Evolutionary conservation across 164 flowering plant genomes (phyloP), one percentile per base, ranked within the genome.

Genomic region (Liriodendron chinense): DNA sequence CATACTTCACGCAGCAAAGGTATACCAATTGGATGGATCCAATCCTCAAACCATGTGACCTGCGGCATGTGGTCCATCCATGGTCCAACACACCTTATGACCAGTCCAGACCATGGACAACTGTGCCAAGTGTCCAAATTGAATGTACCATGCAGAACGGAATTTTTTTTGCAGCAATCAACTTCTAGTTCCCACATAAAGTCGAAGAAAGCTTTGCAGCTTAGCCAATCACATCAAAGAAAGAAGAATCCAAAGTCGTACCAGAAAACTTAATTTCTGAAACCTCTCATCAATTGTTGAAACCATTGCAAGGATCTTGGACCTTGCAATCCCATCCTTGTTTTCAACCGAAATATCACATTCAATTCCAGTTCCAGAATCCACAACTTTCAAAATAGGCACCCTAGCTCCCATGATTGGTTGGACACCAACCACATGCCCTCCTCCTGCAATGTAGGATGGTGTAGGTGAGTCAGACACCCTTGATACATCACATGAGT

Each of bases 331-430:
- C 62, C 93, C 96, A 83, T 89, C 92, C 78, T 82, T 78, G 78
- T 91, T 91, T 70, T 86, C 92, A 74, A 91, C 85, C 12, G 93
- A 91, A 62, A 91, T 76, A 80, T 91, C 96, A 81, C 93, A 91
- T 81, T 89, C 92, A 72, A 90, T 82, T 75, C 85, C 83, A 71
- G 89, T 89, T 78, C 90, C 90, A 71, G 77, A 49, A 80, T 91
- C 92, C 76, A 80, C 76, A 71, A 84, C 80, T 80, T 90, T 89
- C 50, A 91, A 73, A 74, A 91, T 84, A 47, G 93, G 96, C 77
- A 89, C 93, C 83, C 84, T 85, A n/a, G 96, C 93, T 57, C 79
- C 70, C 72, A 86, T 61, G 74, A 91, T 85, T 68, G 86, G 82
- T 74, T 82, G 81, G 21, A 91, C 87, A 47, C 85, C 74, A 72